Evolutionary conservation across 1,284 basidiomycete species (phyloP).

Genomic region (Naganishia cerealis): DNA sequence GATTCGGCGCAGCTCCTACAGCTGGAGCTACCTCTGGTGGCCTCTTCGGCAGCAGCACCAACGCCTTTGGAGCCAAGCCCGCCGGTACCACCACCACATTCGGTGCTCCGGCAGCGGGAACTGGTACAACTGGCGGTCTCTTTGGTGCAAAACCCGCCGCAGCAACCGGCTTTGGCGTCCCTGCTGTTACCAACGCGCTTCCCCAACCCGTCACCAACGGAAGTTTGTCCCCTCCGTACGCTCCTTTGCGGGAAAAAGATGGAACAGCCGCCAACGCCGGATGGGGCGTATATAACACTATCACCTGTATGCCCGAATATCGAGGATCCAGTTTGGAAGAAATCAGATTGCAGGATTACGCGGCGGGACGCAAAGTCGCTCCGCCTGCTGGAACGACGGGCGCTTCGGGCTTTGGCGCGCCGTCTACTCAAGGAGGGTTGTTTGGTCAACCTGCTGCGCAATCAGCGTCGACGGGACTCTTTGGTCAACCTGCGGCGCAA

Average conservation of each 20-base stretch:
- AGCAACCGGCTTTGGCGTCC: conserved; percentile 18
- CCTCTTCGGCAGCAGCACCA: conserved; percentile 43
- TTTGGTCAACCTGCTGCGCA: conserved; percentile 37
- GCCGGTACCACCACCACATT: conserved; percentile 40
- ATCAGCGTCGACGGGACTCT: conserved; percentile 23
- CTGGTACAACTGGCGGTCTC: conserved; percentile 52
- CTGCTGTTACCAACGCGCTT: conserved; percentile 8
- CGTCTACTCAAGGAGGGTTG: conserved; percentile 31
- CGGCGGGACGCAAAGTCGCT: conserved; percentile 65
- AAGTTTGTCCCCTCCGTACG: conserved; percentile 22
- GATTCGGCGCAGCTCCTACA: conserved; percentile 28
- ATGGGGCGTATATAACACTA: conserved; percentile 37
- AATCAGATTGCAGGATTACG: conserved; percentile 54
- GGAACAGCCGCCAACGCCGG: conserved; percentile 31
- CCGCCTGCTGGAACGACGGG: conserved; percentile 63
- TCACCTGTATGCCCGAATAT: conserved; percentile 38
- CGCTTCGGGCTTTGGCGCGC: conserved; percentile 32
- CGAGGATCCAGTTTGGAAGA: conserved; percentile 40
- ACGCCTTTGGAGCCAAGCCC: conserved; percentile 42
- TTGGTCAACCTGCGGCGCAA: conserved; percentile 35
- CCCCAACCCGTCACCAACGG: conserved; percentile 28
- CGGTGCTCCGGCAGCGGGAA: conserved; percentile 40
- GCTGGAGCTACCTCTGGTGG: conserved; percentile 23
- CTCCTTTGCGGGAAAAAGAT: conserved; percentile 34
- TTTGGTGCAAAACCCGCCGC: conserved; percentile 56